phyloP scores from a whole-genome alignment of 2,329 filamentous ascomycete genomes.

The Epichloe glyceriae region DNA sequence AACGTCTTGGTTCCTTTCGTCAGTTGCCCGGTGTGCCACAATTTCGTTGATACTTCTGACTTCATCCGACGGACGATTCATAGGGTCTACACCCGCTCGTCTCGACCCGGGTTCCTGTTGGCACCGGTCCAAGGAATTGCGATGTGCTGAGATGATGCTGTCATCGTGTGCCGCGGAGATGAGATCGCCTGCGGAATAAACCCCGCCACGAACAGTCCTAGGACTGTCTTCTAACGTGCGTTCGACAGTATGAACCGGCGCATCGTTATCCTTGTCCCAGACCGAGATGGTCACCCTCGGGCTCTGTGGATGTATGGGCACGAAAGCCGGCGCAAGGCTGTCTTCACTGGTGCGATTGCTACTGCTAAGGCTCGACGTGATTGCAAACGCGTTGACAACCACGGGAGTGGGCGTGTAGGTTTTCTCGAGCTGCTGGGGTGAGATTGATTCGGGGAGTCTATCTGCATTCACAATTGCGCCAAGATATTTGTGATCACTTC shows the following conservation, averaged over 20 bases:
- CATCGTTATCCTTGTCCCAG: slow-evolving; percentile 33
- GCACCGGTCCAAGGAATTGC: slow-evolving; percentile 31
- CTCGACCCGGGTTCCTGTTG: slow-evolving; percentile 25
- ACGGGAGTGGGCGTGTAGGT: slow-evolving; percentile 23
- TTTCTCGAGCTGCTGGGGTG: slow-evolving; percentile 29
- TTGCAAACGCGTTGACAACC: slow-evolving; percentile 21
- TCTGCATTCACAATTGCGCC: slow-evolving; percentile 12
- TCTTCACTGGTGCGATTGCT: slow-evolving; percentile 40
- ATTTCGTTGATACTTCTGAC: slow-evolving; percentile 37
- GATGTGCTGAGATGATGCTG: slow-evolving; percentile 12
- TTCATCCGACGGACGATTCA: slow-evolving; percentile 29
- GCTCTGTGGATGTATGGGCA: slow-evolving; percentile 34
- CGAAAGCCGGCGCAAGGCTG: slow-evolving; percentile 24
- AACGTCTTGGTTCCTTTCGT: slow-evolving; percentile 38
- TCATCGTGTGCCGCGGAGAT: slow-evolving; percentile 16
- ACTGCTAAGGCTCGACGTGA: slow-evolving; percentile 37
- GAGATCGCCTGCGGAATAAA: slow-evolving; percentile 28
- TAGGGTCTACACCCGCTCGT: slow-evolving; percentile 34
- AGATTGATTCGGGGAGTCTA: slow-evolving; percentile 23
- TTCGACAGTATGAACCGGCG: slow-evolving; percentile 25
- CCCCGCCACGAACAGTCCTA: slow-evolving; percentile 21
- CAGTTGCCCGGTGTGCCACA: slow-evolving; percentile 24
- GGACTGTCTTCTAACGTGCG: slow-evolving; percentile 26
- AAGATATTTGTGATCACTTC: slow-evolving; percentile 19
- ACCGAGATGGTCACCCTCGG: slow-evolving; percentile 44